A percentile compares a stretch with the other conserved stretches of the same genome.
These are phyloP conservation scores for Pueraria montana DNA, from an alignment of 306 rosid genomes.

Conservation along the genomic window DNA sequence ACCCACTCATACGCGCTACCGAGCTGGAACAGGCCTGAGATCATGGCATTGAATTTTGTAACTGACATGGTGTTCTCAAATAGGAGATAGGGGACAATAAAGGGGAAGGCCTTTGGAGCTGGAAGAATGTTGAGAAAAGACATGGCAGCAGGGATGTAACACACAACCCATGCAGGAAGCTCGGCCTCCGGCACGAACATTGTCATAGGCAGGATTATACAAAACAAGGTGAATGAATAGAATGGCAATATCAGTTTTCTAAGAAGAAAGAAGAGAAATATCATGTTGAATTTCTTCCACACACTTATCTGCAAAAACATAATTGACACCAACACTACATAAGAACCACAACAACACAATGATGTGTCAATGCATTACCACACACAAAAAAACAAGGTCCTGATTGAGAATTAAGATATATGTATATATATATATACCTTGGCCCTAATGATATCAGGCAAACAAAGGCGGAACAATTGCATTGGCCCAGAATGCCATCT, in stretches of 20 bases:
- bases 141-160: conserved; percentile 94
- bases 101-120: conserved; percentile 95
- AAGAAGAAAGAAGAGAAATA: conserved; percentile 92
- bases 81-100: conserved; percentile 95
- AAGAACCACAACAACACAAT: conserved; percentile 53
- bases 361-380: background rate
- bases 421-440: conserved; percentile 57
- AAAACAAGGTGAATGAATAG: conserved; percentile 93
- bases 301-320: conserved; percentile 78
- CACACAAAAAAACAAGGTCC: background rate
- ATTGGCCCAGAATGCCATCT: conserved; percentile 99
- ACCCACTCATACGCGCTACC: conserved; percentile 99
- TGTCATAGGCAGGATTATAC: conserved; percentile 97
- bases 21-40: conserved; percentile 94
- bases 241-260: conserved; percentile 89
- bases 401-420: background rate
- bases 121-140: conserved; percentile 97
- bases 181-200: conserved; percentile 95
- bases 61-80: conserved; percentile 98
- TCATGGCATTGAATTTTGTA: conserved; percentile 97
- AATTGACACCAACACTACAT: conserved; percentile 34
- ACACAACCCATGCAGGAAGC: conserved; percentile 95
- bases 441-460: conserved; percentile 75
- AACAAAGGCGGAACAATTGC: conserved; percentile 97
- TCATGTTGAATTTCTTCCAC: conserved; percentile 95